phyloP scores from a whole-genome alignment of 2,329 filamentous ascomycete species.

The Bipolaris oryzae region DNA sequence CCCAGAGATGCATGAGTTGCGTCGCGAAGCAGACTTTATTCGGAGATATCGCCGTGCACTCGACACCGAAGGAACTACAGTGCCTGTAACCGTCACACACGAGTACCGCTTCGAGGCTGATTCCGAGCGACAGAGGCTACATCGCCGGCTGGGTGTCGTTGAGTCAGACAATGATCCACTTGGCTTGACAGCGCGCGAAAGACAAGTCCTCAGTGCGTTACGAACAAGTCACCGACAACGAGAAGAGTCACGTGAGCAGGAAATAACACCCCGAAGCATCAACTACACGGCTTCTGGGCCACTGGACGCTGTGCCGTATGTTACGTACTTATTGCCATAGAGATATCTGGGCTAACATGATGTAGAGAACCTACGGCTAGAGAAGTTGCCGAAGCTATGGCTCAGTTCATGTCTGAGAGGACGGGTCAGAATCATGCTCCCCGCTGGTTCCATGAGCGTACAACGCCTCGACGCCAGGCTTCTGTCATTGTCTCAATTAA shows the following conservation, averaged over 20 bases:
- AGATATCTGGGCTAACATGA: slow-evolving; percentile 8
- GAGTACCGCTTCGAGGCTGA: slow-evolving; percentile 52
- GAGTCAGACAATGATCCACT: slow-evolving; percentile 53
- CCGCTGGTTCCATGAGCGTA: slow-evolving; percentile 27
- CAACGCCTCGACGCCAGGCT: slow-evolving; percentile 47
- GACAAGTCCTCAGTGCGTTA: slow-evolving; percentile 55
- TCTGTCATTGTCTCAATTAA: slow-evolving; percentile 49
- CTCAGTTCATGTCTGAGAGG: slow-evolving; percentile 32
- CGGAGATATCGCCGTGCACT: slow-evolving; percentile 51
- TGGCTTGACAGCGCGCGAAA: slow-evolving; percentile 54
- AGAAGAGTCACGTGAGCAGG: slow-evolving; percentile 49
- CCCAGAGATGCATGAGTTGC: slow-evolving; percentile 55
- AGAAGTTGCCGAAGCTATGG: slow-evolving; percentile 29
- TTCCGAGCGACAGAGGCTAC: slow-evolving; percentile 37
- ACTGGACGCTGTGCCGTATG: slow-evolving; percentile 35
- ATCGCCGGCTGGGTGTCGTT: slow-evolving; percentile 46
- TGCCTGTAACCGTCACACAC: slow-evolving; percentile 49
- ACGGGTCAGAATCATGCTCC: slow-evolving; percentile 22
- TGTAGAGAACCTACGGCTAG: slow-evolving; percentile 25
- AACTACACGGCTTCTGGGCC: slow-evolving; percentile 48
- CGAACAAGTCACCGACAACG: slow-evolving; percentile 50
- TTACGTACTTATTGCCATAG: slow-evolving; percentile 10
- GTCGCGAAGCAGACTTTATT: slow-evolving; percentile 54
- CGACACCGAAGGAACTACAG: slow-evolving; percentile 46
- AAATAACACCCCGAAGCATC: slow-evolving; percentile 48